phyloP scores from a whole-genome alignment of 148 eudicot genomes.

The Gaultheria prostrata region DNA sequence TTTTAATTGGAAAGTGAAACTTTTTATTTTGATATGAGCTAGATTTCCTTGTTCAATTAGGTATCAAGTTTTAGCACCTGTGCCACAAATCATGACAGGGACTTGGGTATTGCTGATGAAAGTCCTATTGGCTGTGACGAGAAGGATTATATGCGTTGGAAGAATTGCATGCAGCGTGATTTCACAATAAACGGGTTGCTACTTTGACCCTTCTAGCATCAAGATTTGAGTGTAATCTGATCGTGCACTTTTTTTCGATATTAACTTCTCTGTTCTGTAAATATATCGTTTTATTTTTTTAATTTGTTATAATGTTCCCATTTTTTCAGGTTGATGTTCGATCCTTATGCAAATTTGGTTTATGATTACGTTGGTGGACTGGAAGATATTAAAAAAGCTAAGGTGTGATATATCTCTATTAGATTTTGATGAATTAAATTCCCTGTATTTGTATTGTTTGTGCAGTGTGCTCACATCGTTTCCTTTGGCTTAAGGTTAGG shows the following conservation, averaged over 20 bases:
- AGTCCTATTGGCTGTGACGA: constrained; percentile 44
- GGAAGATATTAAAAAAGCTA: constrained; percentile 71
- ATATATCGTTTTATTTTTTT: not conserved
- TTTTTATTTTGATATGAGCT: constrained; percentile 4
- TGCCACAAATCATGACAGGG: constrained; percentile 31
- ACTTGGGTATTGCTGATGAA: constrained; percentile 25
- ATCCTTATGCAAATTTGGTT: constrained; percentile 68
- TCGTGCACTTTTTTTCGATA: not conserved
- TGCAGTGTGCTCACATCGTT: constrained; percentile 15
- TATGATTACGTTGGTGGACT: constrained; percentile 83
- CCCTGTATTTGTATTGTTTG: not conserved
- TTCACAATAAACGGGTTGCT: constrained; percentile 91
- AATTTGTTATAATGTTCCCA: not conserved
- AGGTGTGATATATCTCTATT: constrained; percentile 47
- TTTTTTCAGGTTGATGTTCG: constrained; percentile 66
- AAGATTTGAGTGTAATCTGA: constrained; percentile 17
- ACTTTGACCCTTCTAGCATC: constrained; percentile 38
- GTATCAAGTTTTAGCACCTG: constrained; percentile 85
- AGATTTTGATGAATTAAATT: not conserved
- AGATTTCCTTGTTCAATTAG: constrained; percentile 32
- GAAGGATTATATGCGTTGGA: constrained; percentile 76
- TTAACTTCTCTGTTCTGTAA: not conserved
- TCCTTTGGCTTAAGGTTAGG: constrained; percentile 49
- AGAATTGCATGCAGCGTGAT: constrained; percentile 74
- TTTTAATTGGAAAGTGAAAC: not conserved